A percentile compares a stretch with the other conserved stretches of the same genome.
phyloP scores from a whole-genome alignment of 768 basidiomycete species.

The Trametes punicea region DNA sequence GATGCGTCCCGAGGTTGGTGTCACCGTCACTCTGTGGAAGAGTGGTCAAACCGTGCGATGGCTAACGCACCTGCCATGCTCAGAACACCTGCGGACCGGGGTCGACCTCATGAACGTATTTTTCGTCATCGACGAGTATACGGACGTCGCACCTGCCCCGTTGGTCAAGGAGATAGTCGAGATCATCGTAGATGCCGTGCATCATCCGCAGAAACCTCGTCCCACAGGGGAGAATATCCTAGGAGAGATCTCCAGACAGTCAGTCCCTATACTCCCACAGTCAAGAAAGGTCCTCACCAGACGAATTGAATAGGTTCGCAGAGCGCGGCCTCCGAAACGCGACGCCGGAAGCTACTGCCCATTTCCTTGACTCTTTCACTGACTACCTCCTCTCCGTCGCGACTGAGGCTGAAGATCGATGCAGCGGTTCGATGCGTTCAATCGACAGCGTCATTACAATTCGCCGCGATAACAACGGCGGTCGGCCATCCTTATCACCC shows the following conservation, averaged over 20 bases:
- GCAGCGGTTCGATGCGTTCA: constrained; percentile 10
- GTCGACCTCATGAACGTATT: constrained; percentile 28
- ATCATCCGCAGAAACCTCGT: constrained; percentile 24
- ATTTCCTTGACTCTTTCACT: constrained; percentile 24
- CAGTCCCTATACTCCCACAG: not conserved
- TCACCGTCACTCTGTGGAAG: too few relatives aligned
- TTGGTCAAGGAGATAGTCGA: constrained; percentile 18
- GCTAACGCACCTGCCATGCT: not conserved
- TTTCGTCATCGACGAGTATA: constrained; percentile 29
- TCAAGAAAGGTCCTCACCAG: not conserved
- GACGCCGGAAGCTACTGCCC: constrained; percentile 10
- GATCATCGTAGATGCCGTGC: constrained; percentile 24
- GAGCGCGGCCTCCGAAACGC: constrained; percentile 2
- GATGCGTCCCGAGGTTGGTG: constrained; percentile 9
- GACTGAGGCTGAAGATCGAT: constrained; percentile 26
- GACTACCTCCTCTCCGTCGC: constrained; percentile 26
- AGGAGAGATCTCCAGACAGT: constrained; percentile 26
- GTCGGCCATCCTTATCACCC: constrained; percentile 22
- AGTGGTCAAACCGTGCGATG: not conserved
- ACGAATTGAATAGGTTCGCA: constrained; percentile 5
- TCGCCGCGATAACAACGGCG: constrained; percentile 26
- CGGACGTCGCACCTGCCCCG: constrained; percentile 15
- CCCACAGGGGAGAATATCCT: constrained; percentile 22
- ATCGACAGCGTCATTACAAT: constrained; percentile 26
- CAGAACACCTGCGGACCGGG: constrained; percentile 11